These are phyloP conservation scores for Teunomyces funiuensis DNA, from an alignment of 805 yeast species.

Conservation along the genomic window DNA sequence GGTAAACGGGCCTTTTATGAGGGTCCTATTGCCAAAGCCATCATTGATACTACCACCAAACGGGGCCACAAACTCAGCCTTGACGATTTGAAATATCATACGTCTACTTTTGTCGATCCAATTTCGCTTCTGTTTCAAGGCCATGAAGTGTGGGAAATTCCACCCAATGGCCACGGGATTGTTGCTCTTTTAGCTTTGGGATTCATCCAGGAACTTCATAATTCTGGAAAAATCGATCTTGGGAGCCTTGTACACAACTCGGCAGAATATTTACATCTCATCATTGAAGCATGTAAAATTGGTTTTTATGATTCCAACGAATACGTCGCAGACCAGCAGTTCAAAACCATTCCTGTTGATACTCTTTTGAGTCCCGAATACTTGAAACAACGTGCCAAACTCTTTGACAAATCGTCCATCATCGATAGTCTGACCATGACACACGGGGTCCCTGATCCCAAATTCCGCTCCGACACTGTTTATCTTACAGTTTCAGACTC, in stretches of 20 bases:
- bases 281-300: conserved; percentile 71
- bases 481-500: conserved; percentile 64
- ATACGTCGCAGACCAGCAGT: conserved; percentile 62
- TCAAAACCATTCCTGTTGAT: conserved; percentile 36
- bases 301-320: conserved; percentile 76
- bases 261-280: conserved; percentile 62
- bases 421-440: conserved; percentile 42
- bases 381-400: conserved; percentile 48
- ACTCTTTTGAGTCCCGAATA: conserved; percentile 49
- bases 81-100: conserved; percentile 58
- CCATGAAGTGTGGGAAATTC: conserved; percentile 69
- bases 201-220: conserved; percentile 55
- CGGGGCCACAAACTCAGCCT: conserved; percentile 57
- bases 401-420: conserved; percentile 42
- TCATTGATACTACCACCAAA: conserved; percentile 50
- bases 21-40: conserved; percentile 68
- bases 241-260: conserved; percentile 58
- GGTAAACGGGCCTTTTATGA: conserved; percentile 71
- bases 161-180: conserved; percentile 82
- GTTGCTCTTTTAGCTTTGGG: conserved; percentile 75
- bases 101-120: conserved; percentile 66
- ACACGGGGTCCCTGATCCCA: conserved; percentile 58
- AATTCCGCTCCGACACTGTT: conserved; percentile 67
- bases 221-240: conserved; percentile 42
- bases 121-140: conserved; percentile 53